phyloP scores from a whole-genome alignment of 345 rosid genomes.

The Corchorus capsularis region DNA sequence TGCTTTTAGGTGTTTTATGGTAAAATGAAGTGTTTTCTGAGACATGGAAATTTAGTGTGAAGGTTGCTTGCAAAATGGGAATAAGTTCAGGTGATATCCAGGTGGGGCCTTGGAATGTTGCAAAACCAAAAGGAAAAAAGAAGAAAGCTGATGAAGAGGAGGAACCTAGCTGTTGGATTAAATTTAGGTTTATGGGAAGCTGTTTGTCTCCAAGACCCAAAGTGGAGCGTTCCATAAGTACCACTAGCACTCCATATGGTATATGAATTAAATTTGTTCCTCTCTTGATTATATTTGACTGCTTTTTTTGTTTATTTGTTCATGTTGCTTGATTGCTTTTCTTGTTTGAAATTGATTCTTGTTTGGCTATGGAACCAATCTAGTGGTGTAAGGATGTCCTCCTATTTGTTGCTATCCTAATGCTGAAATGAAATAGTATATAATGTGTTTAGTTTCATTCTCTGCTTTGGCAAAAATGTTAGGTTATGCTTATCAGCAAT shows the following conservation, averaged over 20 bases:
- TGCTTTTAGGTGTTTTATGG: neutral
- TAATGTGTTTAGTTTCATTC: conserved; percentile 4
- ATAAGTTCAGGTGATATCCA: conserved; percentile 29
- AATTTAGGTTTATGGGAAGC: conserved; percentile 40
- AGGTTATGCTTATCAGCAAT: neutral
- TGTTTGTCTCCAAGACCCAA: conserved; percentile 44
- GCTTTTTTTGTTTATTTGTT: neutral
- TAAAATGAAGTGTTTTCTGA: conserved; percentile 10
- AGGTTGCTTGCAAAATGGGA: conserved; percentile 29
- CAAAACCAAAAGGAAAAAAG: conserved; percentile 35
- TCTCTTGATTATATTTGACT: neutral
- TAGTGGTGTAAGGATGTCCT: conserved; percentile 4
- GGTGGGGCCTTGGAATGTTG: conserved; percentile 29
- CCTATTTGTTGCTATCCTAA: neutral
- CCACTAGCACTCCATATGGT: conserved; percentile 39
- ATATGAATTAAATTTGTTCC: conserved; percentile 17
- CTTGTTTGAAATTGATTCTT: neutral
- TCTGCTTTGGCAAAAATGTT: neutral
- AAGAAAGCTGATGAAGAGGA: conserved; percentile 30
- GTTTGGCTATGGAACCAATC: neutral
- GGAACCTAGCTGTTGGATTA: conserved; percentile 41
- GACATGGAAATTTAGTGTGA: conserved; percentile 12
- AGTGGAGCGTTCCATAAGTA: conserved; percentile 35
- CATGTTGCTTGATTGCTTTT: neutral
- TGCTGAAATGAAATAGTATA: conserved; percentile 5